Conservation (phyloP, 352 stramenopile genomes). For the Globisporangium parvum region DNA sequence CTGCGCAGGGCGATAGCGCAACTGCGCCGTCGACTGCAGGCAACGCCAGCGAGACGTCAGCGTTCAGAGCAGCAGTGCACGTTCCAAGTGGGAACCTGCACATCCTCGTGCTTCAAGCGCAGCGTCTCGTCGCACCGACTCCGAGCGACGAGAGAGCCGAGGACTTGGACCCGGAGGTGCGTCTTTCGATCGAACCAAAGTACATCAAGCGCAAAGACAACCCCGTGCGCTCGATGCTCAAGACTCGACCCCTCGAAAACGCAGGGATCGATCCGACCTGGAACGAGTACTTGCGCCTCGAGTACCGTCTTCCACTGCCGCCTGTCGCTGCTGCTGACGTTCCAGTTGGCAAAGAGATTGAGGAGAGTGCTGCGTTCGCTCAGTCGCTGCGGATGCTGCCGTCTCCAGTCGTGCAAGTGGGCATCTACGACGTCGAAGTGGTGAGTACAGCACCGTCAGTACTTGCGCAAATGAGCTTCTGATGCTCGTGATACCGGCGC, state of each 20-base stretch:
- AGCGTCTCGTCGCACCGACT: slow-evolving; percentile 27
- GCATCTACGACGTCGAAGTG: slow-evolving; percentile 47
- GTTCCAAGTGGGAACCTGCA: slow-evolving; percentile 35
- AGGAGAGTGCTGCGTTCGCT: not conserved
- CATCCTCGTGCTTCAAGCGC: slow-evolving; percentile 29
- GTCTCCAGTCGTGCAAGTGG: slow-evolving; percentile 32
- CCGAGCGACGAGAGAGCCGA: slow-evolving; percentile 18
- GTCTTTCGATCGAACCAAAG: slow-evolving; percentile 37
- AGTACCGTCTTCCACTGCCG: slow-evolving; percentile 26
- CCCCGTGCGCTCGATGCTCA: slow-evolving; percentile 37
- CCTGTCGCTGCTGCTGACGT: not conserved
- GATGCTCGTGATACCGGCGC: not conserved
- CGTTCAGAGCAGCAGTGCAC: slow-evolving; percentile 8
- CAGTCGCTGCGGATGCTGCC: slow-evolving; percentile 13
- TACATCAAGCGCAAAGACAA: slow-evolving; percentile 50
- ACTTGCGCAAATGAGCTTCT: not conserved
- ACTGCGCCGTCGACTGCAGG: not conserved
- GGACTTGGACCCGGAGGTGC: slow-evolving; percentile 48
- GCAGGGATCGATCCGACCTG: slow-evolving; percentile 28
- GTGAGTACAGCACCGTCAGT: slow-evolving; percentile 21
- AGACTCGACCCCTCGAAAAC: slow-evolving; percentile 42
- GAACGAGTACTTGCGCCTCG: slow-evolving; percentile 46
- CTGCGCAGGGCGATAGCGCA: slow-evolving; percentile 6
- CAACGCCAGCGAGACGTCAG: not conserved
- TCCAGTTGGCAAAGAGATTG: slow-evolving; percentile 6